Evolutionary conservation across 768 basidiomycete species (phyloP), one percentile per base, ranked within the genome.

Genomic region (Collybiopsis confluens): DNA sequence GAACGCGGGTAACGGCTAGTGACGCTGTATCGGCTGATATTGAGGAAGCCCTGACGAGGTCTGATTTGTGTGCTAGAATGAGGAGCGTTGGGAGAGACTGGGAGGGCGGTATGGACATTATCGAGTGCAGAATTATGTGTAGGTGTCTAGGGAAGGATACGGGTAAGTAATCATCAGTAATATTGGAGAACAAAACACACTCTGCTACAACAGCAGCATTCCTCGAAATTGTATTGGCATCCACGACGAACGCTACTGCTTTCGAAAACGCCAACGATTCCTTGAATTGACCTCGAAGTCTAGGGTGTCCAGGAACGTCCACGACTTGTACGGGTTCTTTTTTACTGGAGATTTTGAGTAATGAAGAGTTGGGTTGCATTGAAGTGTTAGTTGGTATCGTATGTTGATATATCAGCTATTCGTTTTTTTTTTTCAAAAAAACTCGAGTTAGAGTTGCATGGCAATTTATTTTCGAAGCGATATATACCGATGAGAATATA

Each of bases 251-350:
- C 4, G 78, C 83, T 26, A 93, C 66, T 2, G 73, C 83, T 59
- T 82, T 85, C 1, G 88, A 80, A 30, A 81, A 75, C 4, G 70
- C 55, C 20, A 93, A 65, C 59, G 86, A 68, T 38, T 91, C 88
- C 45, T 68, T 71, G 63, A 90, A 88, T 61, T 90, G 88, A 60
- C 80, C 80, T 27, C 90, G 71, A 52, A 93, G 78, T 38, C 91
- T 80, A 9, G 90, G 87, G 65, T 93, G 91, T n/a, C 91, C 91
- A 7, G 91, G 91, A 38, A 93, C 69, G 66, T 93, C 91, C 16
- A 91, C 71, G 11, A 88, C 68, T 37, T 73, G 78, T 42, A 87
- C 63, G 13, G 68, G 62, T 59, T 77, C 79, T 40, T 71, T 73
- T 2, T 71, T 57, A 5, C 68, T 64, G 2, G 76, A 63, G n/a